Base-by-base conservation (phyloP, 2,329 filamentous ascomycete species). In the Penicillium hesseltinei region DNA sequence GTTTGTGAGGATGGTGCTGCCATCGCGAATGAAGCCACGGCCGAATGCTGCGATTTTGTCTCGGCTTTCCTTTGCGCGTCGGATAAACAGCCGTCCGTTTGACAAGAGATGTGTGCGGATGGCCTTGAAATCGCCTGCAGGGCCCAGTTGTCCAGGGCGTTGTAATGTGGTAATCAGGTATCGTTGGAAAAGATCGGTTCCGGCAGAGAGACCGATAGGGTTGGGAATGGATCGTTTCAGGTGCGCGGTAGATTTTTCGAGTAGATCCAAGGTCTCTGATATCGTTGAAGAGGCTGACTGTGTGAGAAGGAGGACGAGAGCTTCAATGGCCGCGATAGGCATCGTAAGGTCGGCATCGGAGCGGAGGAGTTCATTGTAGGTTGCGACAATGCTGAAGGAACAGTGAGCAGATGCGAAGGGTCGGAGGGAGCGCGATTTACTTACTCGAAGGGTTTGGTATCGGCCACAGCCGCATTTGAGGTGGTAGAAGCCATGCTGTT, bases 121-220 rank as follows among this genome's bases (percentile, higher is more conserved):
- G 50, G 88, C 85, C 62, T 92, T 89, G 75, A 97, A 97, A 71
- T 89, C 87, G n/a, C 81, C 82, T 10, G 77, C 76, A 2, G 81
- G 78, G 23, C 80, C 80, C 7, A 80, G 71, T 62, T 79, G 65
- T 27, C 82, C 67, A 17, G 83, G 80, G 60, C 81, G 75, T 72
- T 87, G 83, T 66, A 88, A 74, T 21, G 83, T 91, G 56, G 87
- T 86, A 69, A 96, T 88, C 66, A 99, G 85, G 77, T 96, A 97
- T 72, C 93, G 89, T 73, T 94, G 90, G 81, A 99, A 97, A 58
- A 97, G 86, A 74, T 97, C 92, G 59, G 92, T 96, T 68, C 94
- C 94, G 54, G 95, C 94, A 48, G 90, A 92, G 17, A 97, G 85
- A 5, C 92, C 93, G 56, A 97, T 90, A 15, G 92, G 90, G 77